Evolutionary conservation across 2,329 filamentous ascomycete species (phyloP).

Genomic region (Ophiocordyceps camponoti-saundersi): DNA sequence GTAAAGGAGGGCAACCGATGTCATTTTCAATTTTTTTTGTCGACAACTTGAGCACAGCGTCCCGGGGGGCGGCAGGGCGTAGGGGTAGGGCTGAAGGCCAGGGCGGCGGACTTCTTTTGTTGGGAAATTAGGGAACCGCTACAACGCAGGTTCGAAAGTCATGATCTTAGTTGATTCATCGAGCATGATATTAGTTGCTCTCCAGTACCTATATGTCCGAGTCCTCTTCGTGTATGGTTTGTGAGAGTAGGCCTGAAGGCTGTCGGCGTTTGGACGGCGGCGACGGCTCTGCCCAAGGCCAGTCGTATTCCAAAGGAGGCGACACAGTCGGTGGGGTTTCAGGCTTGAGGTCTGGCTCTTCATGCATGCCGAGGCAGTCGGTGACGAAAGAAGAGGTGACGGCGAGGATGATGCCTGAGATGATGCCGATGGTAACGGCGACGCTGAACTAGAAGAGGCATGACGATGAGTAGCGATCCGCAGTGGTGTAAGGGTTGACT

Average conservation of each 20-base stretch:
- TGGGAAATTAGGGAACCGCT: background rate
- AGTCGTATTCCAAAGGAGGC: constrained; percentile 14
- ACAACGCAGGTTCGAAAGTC: too few relatives aligned
- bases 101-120: background rate
- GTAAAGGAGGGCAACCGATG: background rate
- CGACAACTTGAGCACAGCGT: background rate
- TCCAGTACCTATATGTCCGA: constrained; percentile 18
- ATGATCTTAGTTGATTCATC: too few relatives aligned
- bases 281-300: constrained; percentile 19
- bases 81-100: background rate
- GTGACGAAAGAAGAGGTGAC: constrained; percentile 37
- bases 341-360: constrained; percentile 5
- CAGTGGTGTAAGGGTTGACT: constrained; percentile 3
- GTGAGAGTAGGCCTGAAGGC: constrained; percentile 35
- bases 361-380: constrained; percentile 27
- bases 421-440: constrained; percentile 49
- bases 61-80: background rate
- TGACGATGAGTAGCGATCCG: background rate
- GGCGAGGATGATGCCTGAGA: constrained; percentile 42
- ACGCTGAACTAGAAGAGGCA: constrained; percentile 32
- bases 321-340: background rate
- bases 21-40: background rate
- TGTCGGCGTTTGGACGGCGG: constrained; percentile 20
- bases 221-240: constrained; percentile 59
- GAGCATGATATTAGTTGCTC: background rate